Base-by-base conservation (phyloP, 495 filamentous ascomycete genomes). In the Tuber aestivum region DNA sequence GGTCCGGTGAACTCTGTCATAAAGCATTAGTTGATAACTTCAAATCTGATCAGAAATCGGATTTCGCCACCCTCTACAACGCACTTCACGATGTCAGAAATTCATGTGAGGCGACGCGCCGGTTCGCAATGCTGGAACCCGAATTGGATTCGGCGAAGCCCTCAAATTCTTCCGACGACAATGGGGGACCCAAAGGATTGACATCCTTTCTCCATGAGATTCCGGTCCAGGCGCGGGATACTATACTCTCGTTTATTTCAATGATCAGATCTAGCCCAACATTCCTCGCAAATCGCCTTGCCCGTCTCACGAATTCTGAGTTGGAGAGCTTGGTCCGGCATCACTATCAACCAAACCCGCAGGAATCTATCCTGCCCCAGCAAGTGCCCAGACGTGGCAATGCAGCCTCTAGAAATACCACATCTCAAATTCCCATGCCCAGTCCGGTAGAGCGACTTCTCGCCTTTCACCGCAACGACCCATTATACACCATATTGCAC, bases 401-500 rank as follows among this genome's bases (percentile, higher is more conserved):
- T 84, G 81, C 86, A 72, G 70, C 78, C 68, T 65, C 74, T 44
- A 78, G 82, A 79, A 71, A 79, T 32, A 45, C 75, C 42, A 71
- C 37, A 71, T 23, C 45, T 10, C 42, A 68, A 41, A 72, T 65
- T 35, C 84, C 88, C 77, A 86, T 88, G 80, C 87, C 89, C 78
- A 89, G 83, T 82, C 86, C 92, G 80, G 88, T 92, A 74, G 92
- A 93, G 84, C 87, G 88, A 79, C 87, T 93, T 79, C 84, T 92
- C 77, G 92, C 92, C 20, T 94, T 97, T 84, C 93, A 97, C 83
- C 89, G 93, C 78, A 92, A 93, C 83, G 94, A 97, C 83, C 90
- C 93, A 41, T 84, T 97, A 72, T 95, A 94, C 81, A 89, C 91
- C 76, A 87, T 99, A 78, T 88, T 97, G 75, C 93, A 93, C 86